A percentile compares a stretch with the other conserved stretches of the same genome.
phyloP scores from a whole-genome alignment of 1,284 basidiomycete genomes.

The Moesziomyces sp. region DNA sequence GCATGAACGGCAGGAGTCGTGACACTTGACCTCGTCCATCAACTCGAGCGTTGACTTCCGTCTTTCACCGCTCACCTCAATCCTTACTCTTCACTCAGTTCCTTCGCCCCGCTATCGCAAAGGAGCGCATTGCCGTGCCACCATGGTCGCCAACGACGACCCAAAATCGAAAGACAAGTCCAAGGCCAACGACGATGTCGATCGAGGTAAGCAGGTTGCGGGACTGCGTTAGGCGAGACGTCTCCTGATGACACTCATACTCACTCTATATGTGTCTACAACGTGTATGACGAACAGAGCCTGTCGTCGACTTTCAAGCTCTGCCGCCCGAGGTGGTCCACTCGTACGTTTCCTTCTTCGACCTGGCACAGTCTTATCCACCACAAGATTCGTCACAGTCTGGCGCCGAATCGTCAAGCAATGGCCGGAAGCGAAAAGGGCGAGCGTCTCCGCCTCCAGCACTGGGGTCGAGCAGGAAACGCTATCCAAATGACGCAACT shows the following conservation, averaged over 20 bases:
- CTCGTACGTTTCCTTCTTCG: constrained; percentile 55
- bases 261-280: not conserved
- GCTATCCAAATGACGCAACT: constrained; percentile 23
- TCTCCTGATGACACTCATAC: not conserved
- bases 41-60: not conserved
- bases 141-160: constrained; percentile 32
- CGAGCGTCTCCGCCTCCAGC: constrained; percentile 22
- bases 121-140: not conserved
- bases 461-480: constrained; percentile 24
- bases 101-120: not conserved
- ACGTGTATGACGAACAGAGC: constrained; percentile 10
- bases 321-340: constrained; percentile 50
- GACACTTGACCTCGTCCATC: not conserved
- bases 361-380: constrained; percentile 52
- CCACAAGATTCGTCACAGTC: constrained; percentile 40
- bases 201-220: constrained; percentile 19
- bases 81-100: not conserved
- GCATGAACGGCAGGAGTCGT: too few relatives aligned
- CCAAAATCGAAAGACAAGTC: constrained; percentile 27
- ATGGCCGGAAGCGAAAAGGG: constrained; percentile 34
- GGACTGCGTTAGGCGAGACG: too few relatives aligned
- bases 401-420: constrained; percentile 12
- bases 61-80: not conserved
- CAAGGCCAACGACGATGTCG: constrained; percentile 30
- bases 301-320: constrained; percentile 53